Evolutionary conservation across 345 rosid species (phyloP).

Genomic region (Garcia nutans): DNA sequence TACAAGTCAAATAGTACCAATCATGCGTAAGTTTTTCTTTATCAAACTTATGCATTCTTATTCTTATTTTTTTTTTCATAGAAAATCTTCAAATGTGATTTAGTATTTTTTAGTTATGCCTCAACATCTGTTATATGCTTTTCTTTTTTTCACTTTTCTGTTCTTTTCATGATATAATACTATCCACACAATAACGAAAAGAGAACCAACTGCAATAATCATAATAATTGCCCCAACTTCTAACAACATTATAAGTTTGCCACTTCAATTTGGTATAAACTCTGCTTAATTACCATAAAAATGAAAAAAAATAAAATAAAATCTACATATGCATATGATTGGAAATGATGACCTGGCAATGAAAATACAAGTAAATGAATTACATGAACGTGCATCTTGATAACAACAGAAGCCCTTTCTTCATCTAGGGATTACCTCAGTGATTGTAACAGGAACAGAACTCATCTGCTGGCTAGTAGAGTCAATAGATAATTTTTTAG

Average conservation of each 20-base stretch:
- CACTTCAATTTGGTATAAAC: not conserved
- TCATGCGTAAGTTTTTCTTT: not conserved
- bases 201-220: not conserved
- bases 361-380: too few relatives aligned
- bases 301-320: not conserved
- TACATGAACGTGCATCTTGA: not conserved
- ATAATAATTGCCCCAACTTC: not conserved
- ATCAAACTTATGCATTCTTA: not conserved
- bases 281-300: not conserved
- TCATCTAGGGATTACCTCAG: slow-evolving; percentile 60
- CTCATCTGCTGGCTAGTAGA: slow-evolving; percentile 41
- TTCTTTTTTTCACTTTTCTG: not conserved
- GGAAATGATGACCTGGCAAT: too few relatives aligned
- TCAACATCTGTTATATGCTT: not conserved
- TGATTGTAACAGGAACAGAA: slow-evolving; percentile 51
- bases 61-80: not conserved
- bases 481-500: slow-evolving; percentile 32
- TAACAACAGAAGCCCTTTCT: not conserved
- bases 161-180: not conserved
- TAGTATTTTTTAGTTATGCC: not conserved
- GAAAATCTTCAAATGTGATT: not conserved
- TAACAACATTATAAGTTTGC: not conserved
- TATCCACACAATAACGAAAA: not conserved
- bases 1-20: not conserved
- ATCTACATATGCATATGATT: too few relatives aligned